Percentiles rank a stretch among this genome's conserved stretches.
These are phyloP conservation scores for Monosporascus cannonballus DNA, from an alignment of 2,329 filamentous ascomycete species.

Conservation along the genomic window DNA sequence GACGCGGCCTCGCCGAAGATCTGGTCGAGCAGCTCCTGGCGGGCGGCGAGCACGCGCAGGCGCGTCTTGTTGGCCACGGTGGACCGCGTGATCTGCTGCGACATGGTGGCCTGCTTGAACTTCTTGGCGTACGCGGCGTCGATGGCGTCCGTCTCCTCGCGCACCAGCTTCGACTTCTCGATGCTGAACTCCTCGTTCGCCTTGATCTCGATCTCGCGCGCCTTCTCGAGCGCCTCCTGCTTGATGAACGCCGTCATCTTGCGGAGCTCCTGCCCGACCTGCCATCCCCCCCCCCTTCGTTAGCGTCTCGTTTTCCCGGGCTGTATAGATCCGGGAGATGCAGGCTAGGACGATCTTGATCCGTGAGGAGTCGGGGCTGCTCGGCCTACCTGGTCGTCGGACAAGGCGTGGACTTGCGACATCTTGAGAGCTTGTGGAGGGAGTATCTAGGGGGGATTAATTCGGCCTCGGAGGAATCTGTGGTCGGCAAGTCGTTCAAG, in stretches of 20 bases:
- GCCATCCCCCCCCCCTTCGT: conserved; percentile 9
- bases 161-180: conserved; percentile 97
- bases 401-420: conserved; percentile 91
- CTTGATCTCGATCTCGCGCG: conserved; percentile 94
- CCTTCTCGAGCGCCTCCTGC: conserved; percentile 96
- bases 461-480: neutral
- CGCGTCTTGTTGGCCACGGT: conserved; percentile 95
- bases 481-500: too few species aligned
- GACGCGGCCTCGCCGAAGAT: conserved; percentile 78
- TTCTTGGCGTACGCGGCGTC: conserved; percentile 95
- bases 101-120: conserved; percentile 97
- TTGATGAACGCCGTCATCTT: conserved; percentile 99
- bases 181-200: conserved; percentile 99
- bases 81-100: conserved; percentile 95
- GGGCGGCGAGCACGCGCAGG: conserved; percentile 76
- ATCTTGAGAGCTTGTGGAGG: conserved; percentile 51
- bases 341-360: neutral
- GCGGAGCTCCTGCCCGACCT: conserved; percentile 97
- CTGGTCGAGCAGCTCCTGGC: conserved; percentile 84
- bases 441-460: conserved; percentile 7
- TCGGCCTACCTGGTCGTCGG: conserved; percentile 81
- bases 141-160: conserved; percentile 88
- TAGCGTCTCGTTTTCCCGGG: neutral
- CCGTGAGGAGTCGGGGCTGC: conserved; percentile 11
- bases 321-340: conserved; percentile 8